Evolutionary conservation across 129 eudicot species (phyloP).

Genomic region (Tagetes patula): DNA sequence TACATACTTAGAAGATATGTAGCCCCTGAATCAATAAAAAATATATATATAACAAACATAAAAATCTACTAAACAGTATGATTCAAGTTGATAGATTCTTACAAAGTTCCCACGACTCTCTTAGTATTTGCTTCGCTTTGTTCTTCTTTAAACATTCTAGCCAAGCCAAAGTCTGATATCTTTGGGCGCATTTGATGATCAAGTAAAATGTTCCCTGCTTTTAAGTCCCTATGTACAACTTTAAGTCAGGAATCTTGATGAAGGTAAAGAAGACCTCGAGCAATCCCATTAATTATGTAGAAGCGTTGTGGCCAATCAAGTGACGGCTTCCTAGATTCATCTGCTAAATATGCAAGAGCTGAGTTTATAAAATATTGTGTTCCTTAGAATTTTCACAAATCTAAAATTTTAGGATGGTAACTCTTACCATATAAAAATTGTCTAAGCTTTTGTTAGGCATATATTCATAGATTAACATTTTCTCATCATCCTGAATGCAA

Average conservation of each 20-base stretch:
- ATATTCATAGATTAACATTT: conserved; percentile 59
- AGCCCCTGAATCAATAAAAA: conserved; percentile 30
- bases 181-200: conserved; percentile 6
- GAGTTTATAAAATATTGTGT: not conserved
- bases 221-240: conserved; percentile 8
- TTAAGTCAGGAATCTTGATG: conserved; percentile 9
- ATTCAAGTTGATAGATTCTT: conserved; percentile 8
- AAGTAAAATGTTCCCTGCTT: conserved; percentile 15
- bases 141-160: conserved; percentile 14
- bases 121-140: not conserved
- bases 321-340: not conserved
- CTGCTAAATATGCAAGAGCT: not conserved
- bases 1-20: conserved; percentile 49
- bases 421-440: conserved; percentile 46
- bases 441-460: conserved; percentile 75
- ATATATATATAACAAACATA: not conserved
- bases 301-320: conserved; percentile 8
- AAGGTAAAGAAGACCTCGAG: conserved; percentile 14
- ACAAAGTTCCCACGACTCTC: conserved; percentile 8
- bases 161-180: conserved; percentile 6
- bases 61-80: not conserved
- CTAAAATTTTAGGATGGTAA: not conserved
- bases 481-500: conserved; percentile 56
- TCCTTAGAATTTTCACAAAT: not conserved
- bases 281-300: conserved; percentile 2